A percentile compares a stretch with the other conserved stretches of the same genome.
Conservation (phyloP, 2,329 filamentous ascomycete species). For the Diaporthe citri region DNA sequence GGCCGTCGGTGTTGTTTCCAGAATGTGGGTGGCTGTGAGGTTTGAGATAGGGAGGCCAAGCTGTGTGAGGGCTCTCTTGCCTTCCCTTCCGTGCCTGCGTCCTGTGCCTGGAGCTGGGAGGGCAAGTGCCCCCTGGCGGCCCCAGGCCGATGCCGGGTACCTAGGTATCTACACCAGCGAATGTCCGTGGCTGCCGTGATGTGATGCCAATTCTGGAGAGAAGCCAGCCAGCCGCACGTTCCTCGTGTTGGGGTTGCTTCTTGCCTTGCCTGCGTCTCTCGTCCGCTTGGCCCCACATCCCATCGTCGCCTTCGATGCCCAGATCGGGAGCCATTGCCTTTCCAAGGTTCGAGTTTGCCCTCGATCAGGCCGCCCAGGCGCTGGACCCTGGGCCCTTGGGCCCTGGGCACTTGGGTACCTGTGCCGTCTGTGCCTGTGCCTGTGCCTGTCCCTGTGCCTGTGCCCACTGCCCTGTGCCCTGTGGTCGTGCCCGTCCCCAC, state of each 20-base stretch:
- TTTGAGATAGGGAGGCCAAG: constrained; percentile 29
- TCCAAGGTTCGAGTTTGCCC: background rate
- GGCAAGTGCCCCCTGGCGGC: background rate
- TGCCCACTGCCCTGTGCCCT: background rate
- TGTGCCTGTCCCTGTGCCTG: background rate
- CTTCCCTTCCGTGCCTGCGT: background rate
- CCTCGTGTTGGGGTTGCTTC: constrained; percentile 9
- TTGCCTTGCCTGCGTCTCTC: constrained; percentile 1
- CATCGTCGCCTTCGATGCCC: constrained; percentile 6
- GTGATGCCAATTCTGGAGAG: constrained; percentile 17
- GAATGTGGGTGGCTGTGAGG: constrained; percentile 21
- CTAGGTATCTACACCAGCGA: background rate
- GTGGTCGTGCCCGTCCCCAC: constrained; percentile 4
- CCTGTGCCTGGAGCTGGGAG: background rate
- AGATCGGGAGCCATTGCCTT: constrained; percentile 13
- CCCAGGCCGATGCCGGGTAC: background rate
- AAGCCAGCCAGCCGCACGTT: constrained; percentile 11
- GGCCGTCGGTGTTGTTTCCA: constrained; percentile 21
- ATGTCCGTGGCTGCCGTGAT: background rate
- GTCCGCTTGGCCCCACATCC: constrained; percentile 12
- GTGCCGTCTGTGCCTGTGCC: background rate
- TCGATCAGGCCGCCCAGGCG: background rate
- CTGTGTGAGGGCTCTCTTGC: background rate
- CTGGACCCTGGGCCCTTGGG: background rate
- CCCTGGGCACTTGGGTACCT: background rate